Percentiles rank a stretch among this genome's conserved stretches.
Conservation (phyloP, 2,329 filamentous ascomycete species). For the Verticillium albo-atrum region DNA sequence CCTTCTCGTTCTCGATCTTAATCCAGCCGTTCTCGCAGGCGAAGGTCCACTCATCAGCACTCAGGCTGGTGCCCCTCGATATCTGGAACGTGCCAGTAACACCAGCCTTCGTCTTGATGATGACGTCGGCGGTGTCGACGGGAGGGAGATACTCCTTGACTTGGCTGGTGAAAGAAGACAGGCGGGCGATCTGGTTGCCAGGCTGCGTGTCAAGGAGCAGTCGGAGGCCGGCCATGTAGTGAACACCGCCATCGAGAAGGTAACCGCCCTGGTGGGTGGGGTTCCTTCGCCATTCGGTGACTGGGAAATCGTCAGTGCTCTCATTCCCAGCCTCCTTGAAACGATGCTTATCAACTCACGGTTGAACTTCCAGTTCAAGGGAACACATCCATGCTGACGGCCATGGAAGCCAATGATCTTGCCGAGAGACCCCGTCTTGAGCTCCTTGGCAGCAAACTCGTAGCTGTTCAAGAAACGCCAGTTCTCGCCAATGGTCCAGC, state of each 20-base stretch:
- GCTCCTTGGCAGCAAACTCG: conserved; percentile 33
- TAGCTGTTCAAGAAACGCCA: conserved; percentile 60
- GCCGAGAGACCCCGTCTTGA: conserved; percentile 42
- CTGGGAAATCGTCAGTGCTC: too few relatives aligned
- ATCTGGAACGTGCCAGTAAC: conserved; percentile 51
- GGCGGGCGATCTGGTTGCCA: conserved; percentile 27
- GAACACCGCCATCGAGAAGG: conserved; percentile 71
- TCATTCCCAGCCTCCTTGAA: too few relatives aligned
- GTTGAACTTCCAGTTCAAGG: background rate
- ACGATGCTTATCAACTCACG: too few relatives aligned
- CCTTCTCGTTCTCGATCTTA: conserved; percentile 20
- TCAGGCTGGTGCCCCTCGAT: conserved; percentile 52
- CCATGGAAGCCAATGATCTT: conserved; percentile 30
- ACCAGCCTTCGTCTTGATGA: conserved; percentile 49
- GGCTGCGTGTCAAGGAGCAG: conserved; percentile 39
- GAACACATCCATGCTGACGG: background rate
- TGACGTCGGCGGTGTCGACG: conserved; percentile 61
- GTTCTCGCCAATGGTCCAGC: conserved; percentile 67
- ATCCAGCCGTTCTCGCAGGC: conserved; percentile 49
- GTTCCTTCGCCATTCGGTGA: conserved; percentile 51
- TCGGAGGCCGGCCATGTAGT: conserved; percentile 63
- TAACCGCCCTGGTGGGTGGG: conserved; percentile 73
- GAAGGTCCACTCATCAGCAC: conserved; percentile 49
- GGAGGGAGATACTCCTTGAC: conserved; percentile 53
- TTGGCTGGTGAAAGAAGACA: conserved; percentile 45